Percentiles rank a stretch among this genome's conserved stretches.
Conservation (phyloP, 331 rosid species). For the Ulmus americana region DNA sequence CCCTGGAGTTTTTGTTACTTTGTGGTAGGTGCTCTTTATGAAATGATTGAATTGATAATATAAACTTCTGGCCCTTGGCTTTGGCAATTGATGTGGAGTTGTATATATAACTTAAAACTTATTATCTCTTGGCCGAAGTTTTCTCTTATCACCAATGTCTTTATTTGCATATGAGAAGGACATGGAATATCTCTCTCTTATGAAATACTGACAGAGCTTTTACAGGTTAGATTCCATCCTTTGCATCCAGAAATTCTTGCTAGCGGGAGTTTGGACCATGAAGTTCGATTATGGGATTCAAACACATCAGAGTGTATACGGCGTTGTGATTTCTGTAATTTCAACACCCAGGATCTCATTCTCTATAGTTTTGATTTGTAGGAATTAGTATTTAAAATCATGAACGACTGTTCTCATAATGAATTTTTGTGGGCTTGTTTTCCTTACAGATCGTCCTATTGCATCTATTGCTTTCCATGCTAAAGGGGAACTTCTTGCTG, state of each 20-base stretch:
- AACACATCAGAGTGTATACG: conserved; percentile 48
- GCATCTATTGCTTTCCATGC: conserved; percentile 79
- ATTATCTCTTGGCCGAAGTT: neutral
- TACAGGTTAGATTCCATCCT: conserved; percentile 79
- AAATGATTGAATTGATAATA: neutral
- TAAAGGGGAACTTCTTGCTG: conserved; percentile 63
- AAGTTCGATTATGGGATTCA: conserved; percentile 66
- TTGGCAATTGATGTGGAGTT: neutral
- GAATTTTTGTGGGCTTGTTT: conserved; percentile 12
- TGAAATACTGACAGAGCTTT: conserved; percentile 25
- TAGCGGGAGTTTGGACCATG: conserved; percentile 74
- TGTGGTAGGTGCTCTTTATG: neutral
- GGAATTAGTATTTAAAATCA: conserved; percentile 9
- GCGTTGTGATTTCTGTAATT: conserved; percentile 52
- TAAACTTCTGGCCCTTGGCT: neutral
- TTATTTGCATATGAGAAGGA: neutral
- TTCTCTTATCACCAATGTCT: neutral
- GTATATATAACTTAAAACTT: neutral
- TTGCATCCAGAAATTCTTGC: conserved; percentile 51
- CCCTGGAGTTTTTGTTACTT: too few relatives aligned
- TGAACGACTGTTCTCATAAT: conserved; percentile 16
- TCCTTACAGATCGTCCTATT: conserved; percentile 53
- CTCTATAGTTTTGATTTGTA: conserved; percentile 10
- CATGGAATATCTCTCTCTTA: conserved; percentile 1
- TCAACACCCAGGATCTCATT: conserved; percentile 14